phyloP scores from a whole-genome alignment of 495 filamentous ascomycete species.

The Penicillium paradoxum region DNA sequence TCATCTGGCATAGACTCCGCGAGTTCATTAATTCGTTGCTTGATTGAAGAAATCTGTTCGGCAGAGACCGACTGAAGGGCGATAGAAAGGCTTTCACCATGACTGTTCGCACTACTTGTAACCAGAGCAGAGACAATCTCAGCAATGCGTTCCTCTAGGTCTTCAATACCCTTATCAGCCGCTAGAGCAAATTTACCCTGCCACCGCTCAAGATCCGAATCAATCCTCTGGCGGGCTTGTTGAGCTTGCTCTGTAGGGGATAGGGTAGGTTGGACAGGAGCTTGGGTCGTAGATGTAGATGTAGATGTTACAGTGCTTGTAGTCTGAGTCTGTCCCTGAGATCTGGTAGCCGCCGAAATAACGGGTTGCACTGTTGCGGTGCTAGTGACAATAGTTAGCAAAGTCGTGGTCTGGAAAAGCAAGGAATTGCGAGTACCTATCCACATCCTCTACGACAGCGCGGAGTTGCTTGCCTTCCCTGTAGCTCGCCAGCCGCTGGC shows the following conservation, averaged over 20 bases:
- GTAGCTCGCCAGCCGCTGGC: constrained; percentile 82
- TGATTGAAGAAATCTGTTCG: constrained; percentile 59
- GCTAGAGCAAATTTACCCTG: constrained; percentile 79
- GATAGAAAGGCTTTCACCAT: constrained; percentile 61
- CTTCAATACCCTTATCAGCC: constrained; percentile 72
- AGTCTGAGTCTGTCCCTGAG: constrained; percentile 16
- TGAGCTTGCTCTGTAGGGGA: constrained; percentile 43
- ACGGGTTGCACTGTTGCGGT: constrained; percentile 29
- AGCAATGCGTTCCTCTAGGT: constrained; percentile 60
- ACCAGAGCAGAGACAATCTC: constrained; percentile 75
- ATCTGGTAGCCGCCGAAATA: constrained; percentile 17
- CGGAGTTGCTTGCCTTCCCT: constrained; percentile 60
- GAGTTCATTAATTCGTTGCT: constrained; percentile 58
- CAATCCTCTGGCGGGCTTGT: constrained; percentile 61
- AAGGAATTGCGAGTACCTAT: constrained; percentile 33
- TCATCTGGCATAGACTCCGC: constrained; percentile 52
- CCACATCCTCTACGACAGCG: constrained; percentile 52
- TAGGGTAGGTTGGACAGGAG: constrained; percentile 22
- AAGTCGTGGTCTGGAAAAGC: background rate
- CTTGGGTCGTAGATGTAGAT: constrained; percentile 21
- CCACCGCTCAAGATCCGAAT: constrained; percentile 75
- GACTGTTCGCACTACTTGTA: constrained; percentile 55
- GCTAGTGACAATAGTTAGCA: constrained; percentile 20
- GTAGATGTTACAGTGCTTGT: constrained; percentile 14
- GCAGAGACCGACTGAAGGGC: constrained; percentile 63